Evolutionary conservation across 2,329 filamentous ascomycete genomes (phyloP), one percentile per base, ranked within the genome.

Genomic region (Xylariaceae sp.): DNA sequence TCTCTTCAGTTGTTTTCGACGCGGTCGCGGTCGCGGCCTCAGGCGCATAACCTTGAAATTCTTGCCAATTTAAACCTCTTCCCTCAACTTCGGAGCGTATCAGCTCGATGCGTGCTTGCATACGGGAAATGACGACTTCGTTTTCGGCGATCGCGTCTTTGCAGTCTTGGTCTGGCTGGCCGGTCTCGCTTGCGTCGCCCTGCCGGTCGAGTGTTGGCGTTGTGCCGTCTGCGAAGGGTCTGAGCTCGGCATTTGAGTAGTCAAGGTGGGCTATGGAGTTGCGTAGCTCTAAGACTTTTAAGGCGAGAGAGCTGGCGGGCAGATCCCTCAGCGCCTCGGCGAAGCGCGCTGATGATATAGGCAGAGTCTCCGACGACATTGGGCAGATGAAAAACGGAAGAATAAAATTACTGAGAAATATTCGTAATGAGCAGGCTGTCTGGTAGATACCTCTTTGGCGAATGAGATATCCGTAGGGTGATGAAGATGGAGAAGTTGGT

Each of bases 251-350:
- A 73, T 91, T 91, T 60, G 84, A 88, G 69, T 84, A 84, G 65
- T 85, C 80, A 30, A 91, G 83, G 70, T 91, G 87, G 29, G 80
- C 78, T 67, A 91, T 85, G 63, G 78, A 83, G 78, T 90, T 91
- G 68, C 81, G 83, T 58, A 91, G 78, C 70, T 91, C 88, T 67
- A 87, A 80, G 56, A 86, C 81, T 72, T 91, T 91, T 71, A 87
- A 77, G 71, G 87, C 84, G 5, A 91, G 83, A 54, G 79, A 79
- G 59, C 80, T 77, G 61, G 85, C 69, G 41, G 86, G 81, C 53
- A 91, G 83, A 57, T 85, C 80, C 61, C 78, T 75, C 61, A 91
- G 77, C 29, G 88, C 88, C 58, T 76, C 74, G 66, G 84, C 81
- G 74, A 89, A 89, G 67, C 80, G 80, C 19, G 75, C 69, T 30